These are phyloP conservation scores for Albizia julibrissin DNA, from an alignment of 306 rosid genomes.

Conservation along the genomic window DNA sequence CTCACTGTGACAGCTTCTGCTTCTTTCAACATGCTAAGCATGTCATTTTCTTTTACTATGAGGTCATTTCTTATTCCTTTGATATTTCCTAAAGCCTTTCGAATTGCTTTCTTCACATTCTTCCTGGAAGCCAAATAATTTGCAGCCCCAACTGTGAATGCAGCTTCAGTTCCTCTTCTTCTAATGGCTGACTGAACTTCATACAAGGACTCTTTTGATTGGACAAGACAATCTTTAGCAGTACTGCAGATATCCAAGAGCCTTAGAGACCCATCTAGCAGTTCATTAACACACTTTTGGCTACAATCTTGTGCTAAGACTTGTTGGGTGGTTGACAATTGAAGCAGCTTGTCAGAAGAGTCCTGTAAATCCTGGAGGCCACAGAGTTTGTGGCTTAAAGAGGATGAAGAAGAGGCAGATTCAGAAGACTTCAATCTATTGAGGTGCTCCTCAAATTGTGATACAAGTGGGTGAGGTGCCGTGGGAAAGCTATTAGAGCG, in stretches of 20 bases:
- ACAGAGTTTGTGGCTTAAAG: slow-evolving; percentile 17
- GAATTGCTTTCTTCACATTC: slow-evolving; percentile 16
- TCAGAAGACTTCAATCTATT: slow-evolving; percentile 34
- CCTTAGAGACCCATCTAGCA: slow-evolving; percentile 33
- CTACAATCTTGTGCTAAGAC: slow-evolving; percentile 23
- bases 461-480: slow-evolving; percentile 35
- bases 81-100: slow-evolving; percentile 12
- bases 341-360: slow-evolving; percentile 27
- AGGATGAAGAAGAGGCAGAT: slow-evolving; percentile 28
- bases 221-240: slow-evolving; percentile 26
- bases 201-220: slow-evolving; percentile 21
- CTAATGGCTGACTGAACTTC: slow-evolving; percentile 30
- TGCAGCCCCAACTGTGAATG: slow-evolving; percentile 8
- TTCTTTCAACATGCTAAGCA: slow-evolving; percentile 32
- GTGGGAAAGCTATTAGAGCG: slow-evolving; percentile 45
- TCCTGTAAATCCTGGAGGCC: slow-evolving; percentile 37
- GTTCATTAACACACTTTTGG: slow-evolving; percentile 24
- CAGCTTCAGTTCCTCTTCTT: slow-evolving; percentile 1
- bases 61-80: slow-evolving; percentile 36
- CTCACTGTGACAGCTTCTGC: slow-evolving; percentile 28
- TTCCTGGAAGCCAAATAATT: slow-evolving; percentile 35
- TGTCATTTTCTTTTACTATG: background rate
- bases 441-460: slow-evolving; percentile 39
- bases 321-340: slow-evolving; percentile 28
- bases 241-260: slow-evolving; percentile 27